Evolutionary conservation across 73 alveolate genomes (phyloP), one percentile per base, ranked within the genome.

Genomic region (Paramecium sonneborni): DNA sequence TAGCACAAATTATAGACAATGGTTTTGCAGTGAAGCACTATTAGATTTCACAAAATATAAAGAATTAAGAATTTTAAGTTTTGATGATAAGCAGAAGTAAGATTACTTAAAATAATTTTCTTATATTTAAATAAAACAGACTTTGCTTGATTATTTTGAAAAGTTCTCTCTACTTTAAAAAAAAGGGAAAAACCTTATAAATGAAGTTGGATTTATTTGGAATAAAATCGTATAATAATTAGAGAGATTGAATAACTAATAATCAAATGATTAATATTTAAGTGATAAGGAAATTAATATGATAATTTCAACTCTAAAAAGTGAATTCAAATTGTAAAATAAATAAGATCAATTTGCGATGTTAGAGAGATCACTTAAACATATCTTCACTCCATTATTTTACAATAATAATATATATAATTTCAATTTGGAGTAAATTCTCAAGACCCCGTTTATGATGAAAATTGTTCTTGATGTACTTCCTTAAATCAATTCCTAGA

Each of bases 361-460:
- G 15, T 52, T 52, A 52, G 68, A 52, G 23, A 52, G 68, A 21
- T 52, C 20, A 3, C 12, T 52, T 4, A 52, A 14, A 52, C 30
- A 52, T 18, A 52, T 52, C 18, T 52, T n/a, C 15, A 52, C 68
- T 1, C 68, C 68, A 18, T 52, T 1, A 52, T 52, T 52, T 8
- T 67, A 67, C 3, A 24, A 67, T 12, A 67, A 26, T 8, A 67
- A 26, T 67, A 67, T 67, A 24, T 14, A 14, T 32, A 26, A 67
- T 32, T 30, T 67, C 3, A 67, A 67, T 67, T 67, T 67, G 46
- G 84, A 67, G 9, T 24, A 26, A 6, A 9, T 67, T 12, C 44
- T 67, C 6, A 24, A 74, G 34, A 74, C 87, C 11, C 67, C 58
- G 11, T 74, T 74, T 74, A 28, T 74, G 55, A 74, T 74, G 87